Base-by-base conservation (phyloP, 768 basidiomycete species). In the Cystofilobasidium bisporidii region DNA sequence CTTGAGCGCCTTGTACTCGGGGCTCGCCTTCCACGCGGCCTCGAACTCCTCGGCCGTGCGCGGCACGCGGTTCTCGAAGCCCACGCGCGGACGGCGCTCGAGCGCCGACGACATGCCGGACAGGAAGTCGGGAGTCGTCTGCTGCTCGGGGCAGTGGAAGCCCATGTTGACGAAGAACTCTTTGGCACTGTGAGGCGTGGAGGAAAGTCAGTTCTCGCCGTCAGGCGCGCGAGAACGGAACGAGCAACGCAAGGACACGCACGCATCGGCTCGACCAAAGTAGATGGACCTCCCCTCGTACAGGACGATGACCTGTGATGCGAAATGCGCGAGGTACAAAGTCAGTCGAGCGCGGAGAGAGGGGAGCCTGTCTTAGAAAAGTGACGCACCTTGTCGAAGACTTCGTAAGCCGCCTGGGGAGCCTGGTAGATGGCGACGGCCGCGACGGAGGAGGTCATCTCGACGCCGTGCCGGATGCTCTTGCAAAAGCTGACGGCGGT, bases 231-330 rank as follows among this genome's bases (percentile, higher is more conserved):
- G n/a, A 56, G 53, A 32, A 11, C 47, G 15, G 41, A 43, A 20
- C 12, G 14, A 14, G 18, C 5, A 3, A 24, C 18, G 50, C 3
- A 24, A 24, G 6, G 3, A 14, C 5, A 32, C 53, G 17, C 28
- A 56, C 53, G 28, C 30, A 30, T 56, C 28, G 20, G 53, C 53
- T 2, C 71, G 74, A 8, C 82, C 82, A 68, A 80, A 83, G 76
- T 77, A 83, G 74, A 82, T 80, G 69, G 79, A 78, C 26, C 79
- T 74, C 1, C 82, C 82, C 71, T 80, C 78, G 72, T 82, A 81
- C 14, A 83, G 72, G 17, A 83, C 79, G 55, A 76, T 72, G 67
- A 80, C 81, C 70, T 81, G 81, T 41, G 40, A 17, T 17, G 17
- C 40, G 17, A 41, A 41, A 41, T 15, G 14, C 17, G 20, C 18